phyloP scores from a whole-genome alignment of 352 stramenopile genomes.

The Nothophytophthora sp. region DNA sequence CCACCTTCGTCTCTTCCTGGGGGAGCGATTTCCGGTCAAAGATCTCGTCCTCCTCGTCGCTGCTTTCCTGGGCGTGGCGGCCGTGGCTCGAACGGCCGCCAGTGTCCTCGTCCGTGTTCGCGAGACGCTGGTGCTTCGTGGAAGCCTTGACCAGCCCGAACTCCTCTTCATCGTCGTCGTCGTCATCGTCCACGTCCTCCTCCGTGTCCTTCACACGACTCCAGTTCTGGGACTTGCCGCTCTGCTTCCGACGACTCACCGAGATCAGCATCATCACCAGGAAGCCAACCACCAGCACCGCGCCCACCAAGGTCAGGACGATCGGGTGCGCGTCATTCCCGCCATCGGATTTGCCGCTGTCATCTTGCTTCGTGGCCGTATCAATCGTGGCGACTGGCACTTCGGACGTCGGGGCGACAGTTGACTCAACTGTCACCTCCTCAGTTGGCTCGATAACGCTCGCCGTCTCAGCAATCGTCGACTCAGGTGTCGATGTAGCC shows the following conservation, averaged over 20 bases:
- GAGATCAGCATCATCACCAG: constrained; percentile 64
- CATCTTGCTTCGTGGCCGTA: too few species aligned
- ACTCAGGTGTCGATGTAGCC: not conserved
- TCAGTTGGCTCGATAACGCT: too few species aligned
- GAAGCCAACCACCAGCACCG: constrained; percentile 72
- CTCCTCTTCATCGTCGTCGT: constrained; percentile 65
- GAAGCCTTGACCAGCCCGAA: constrained; percentile 44
- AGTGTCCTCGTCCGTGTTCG: constrained; percentile 36
- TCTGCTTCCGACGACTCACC: constrained; percentile 59
- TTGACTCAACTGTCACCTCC: too few species aligned
- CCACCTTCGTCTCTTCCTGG: constrained; percentile 50
- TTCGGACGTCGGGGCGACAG: too few species aligned
- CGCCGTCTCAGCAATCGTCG: constrained; percentile 1
- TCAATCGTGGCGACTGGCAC: too few species aligned
- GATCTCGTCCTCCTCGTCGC: constrained; percentile 75
- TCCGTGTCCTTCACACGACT: constrained; percentile 73
- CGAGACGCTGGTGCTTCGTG: constrained; percentile 40
- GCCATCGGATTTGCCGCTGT: too few species aligned
- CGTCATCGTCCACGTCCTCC: constrained; percentile 59
- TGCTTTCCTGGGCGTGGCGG: constrained; percentile 35
- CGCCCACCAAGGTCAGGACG: constrained; percentile 75
- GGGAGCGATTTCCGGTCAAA: constrained; percentile 49
- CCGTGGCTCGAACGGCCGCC: too few species aligned
- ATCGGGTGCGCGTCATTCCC: constrained; percentile 48
- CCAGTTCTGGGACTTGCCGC: constrained; percentile 57